Base-by-base conservation (phyloP, 2,329 filamentous ascomycete species). In the Neofusicoccum kwambonambiense region DNA sequence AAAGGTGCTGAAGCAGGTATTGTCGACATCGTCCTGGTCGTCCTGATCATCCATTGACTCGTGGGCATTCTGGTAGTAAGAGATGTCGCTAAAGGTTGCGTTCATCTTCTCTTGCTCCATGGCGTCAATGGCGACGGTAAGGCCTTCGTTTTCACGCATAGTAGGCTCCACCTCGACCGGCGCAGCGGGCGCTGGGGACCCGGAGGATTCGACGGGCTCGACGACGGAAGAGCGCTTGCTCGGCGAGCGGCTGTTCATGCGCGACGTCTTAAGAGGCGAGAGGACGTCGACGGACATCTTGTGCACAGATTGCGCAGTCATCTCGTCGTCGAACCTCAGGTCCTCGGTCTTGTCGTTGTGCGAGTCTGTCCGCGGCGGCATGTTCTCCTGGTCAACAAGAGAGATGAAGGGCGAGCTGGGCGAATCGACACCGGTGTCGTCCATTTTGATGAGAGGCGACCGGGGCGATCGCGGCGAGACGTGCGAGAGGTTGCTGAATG, bases 1-100 rank as follows among this genome's bases (percentile, higher is more conserved):
- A 77, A 97, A 97, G 12, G 86, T 88, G 80, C 92, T 97, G 75
- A 96, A 90, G 72, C 85, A 89, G 79, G 88, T 90, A 70, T 92
- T 89, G 69, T 92, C 89, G 12, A 82, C 69, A 57, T 68, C 73
- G 5, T 67, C 67, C 35, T 69, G 65, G 1, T 70, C 68, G 19
- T 64, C 65, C 9, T 62, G 27, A n/a, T 70, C 67, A 50, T 74
- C 72, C 7, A 71, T 69, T 13, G 65, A 66, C 5, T 68, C 65
- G 27, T 35, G 44, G 12, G 60, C 60, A 44, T 61, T 57, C 9
- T 70, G 68, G 27, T 70, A 68, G 49, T 71, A 65, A 7, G 69
- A 69, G 51, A 68, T 70, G 42, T 72, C 68, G 54, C 70, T 72
- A 13, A 68, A 71, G 35, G 68, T 67, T 19, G 51, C 35, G 11